These are phyloP conservation scores for Lachancea thermotolerans DNA, from an alignment of 805 yeast species.

Conservation along the genomic window DNA sequence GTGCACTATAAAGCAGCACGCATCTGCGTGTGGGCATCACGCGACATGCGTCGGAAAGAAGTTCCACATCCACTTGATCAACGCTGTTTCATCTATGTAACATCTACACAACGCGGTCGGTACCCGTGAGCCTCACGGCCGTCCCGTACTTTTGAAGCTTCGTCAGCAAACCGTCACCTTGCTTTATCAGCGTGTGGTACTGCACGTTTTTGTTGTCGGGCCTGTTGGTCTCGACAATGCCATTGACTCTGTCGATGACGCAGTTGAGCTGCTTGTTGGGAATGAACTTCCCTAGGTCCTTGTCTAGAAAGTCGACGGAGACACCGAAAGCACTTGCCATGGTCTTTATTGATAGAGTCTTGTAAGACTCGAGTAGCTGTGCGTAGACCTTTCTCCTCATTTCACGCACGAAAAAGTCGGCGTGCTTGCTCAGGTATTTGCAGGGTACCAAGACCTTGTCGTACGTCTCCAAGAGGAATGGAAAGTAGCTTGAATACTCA, in stretches of 20 bases:
- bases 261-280: slow-evolving; percentile 93
- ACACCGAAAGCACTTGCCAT: slow-evolving; percentile 95
- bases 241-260: slow-evolving; percentile 91
- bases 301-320: slow-evolving; percentile 77
- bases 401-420: slow-evolving; percentile 81
- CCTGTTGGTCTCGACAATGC: slow-evolving; percentile 89
- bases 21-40: too few species aligned
- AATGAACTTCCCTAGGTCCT: slow-evolving; percentile 80
- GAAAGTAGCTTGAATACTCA: slow-evolving; percentile 76
- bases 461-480: slow-evolving; percentile 67
- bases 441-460: slow-evolving; percentile 60
- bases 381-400: slow-evolving; percentile 92
- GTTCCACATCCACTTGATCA: too few species aligned
- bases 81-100: background rate
- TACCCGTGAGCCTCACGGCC: slow-evolving; percentile 91
- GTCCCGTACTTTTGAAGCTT: slow-evolving; percentile 96
- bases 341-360: slow-evolving; percentile 78
- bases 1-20: too few species aligned
- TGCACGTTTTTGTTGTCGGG: slow-evolving; percentile 96
- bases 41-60: too few species aligned
- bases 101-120: slow-evolving; percentile 49
- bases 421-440: slow-evolving; percentile 67
- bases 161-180: slow-evolving; percentile 87
- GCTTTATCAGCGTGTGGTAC: slow-evolving; percentile 80
- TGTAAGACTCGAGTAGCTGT: slow-evolving; percentile 89